phyloP scores from a whole-genome alignment of 139 green algal species.

The Closterium sp. region DNA sequence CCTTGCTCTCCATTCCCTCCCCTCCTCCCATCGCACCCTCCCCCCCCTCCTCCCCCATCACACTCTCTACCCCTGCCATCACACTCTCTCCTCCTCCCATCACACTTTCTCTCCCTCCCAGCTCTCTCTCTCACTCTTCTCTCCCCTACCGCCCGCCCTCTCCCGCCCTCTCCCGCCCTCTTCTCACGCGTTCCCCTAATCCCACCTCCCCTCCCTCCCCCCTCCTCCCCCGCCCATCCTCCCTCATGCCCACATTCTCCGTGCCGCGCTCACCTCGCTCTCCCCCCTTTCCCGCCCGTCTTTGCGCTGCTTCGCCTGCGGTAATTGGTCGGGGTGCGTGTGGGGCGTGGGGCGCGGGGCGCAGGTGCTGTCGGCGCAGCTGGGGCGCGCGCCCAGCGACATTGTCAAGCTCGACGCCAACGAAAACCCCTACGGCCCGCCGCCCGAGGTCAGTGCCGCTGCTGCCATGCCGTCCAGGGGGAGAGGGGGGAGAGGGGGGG shows the following conservation, averaged over 20 bases:
- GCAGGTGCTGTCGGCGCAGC: constrained; percentile 57
- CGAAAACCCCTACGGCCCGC: constrained; percentile 98
- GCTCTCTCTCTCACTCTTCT: too few species aligned
- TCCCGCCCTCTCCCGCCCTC: too few species aligned
- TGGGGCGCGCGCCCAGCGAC: constrained; percentile 77
- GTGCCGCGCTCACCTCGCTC: neutral
- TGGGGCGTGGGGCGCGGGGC: neutral
- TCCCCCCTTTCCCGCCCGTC: neutral
- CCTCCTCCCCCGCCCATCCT: neutral
- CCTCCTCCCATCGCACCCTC: neutral
- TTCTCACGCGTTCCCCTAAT: too few species aligned
- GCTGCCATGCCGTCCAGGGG: neutral
- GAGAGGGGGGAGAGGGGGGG: neutral
- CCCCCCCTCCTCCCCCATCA: too few species aligned
- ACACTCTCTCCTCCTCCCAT: too few species aligned
- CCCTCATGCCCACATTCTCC: neutral
- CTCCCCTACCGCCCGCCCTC: too few species aligned
- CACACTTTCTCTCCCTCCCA: too few species aligned
- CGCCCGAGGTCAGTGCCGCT: constrained; percentile 63
- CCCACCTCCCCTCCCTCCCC: neutral
- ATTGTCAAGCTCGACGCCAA: constrained; percentile 99
- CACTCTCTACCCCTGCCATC: too few species aligned
- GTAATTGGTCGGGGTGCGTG: too few species aligned
- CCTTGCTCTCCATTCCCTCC: too few species aligned
- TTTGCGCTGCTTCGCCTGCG: neutral